Evolutionary conservation across 305 asterid genomes (phyloP).

Genomic region (Ilex paraguariensis): DNA sequence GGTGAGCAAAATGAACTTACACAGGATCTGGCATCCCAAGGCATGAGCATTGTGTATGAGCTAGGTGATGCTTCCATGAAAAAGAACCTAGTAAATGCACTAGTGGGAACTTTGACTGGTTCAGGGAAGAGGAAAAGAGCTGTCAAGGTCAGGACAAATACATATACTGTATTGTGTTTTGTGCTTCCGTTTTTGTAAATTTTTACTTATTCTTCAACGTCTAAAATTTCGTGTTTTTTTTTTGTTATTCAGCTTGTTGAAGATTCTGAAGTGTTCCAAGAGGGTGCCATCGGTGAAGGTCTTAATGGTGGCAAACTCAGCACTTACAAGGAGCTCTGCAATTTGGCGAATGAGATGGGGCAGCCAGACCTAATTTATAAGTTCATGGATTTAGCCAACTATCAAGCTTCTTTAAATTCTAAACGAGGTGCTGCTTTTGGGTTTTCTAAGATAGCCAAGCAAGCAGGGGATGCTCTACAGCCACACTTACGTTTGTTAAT

Average conservation of each 20-base stretch:
- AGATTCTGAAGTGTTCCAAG: conserved; percentile 94
- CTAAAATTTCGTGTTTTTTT: conserved; percentile 8
- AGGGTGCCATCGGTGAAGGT: conserved; percentile 89
- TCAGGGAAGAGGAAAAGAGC: conserved; percentile 99
- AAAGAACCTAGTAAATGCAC: conserved; percentile 89
- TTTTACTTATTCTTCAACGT: conserved; percentile 8
- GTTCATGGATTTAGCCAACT: conserved; percentile 97
- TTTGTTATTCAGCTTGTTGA: conserved; percentile 68
- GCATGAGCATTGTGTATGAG: conserved; percentile 96
- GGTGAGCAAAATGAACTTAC: conserved; percentile 97
- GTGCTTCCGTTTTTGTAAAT: neutral
- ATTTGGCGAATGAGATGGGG: conserved; percentile 99
- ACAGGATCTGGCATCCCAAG: conserved; percentile 99
- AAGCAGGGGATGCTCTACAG: conserved; percentile 94
- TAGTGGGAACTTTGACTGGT: conserved; percentile 96
- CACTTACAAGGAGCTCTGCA: conserved; percentile 98
- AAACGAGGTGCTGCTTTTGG: conserved; percentile 99
- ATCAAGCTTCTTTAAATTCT: conserved; percentile 93
- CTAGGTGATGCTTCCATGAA: conserved; percentile 89
- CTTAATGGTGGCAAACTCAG: conserved; percentile 93
- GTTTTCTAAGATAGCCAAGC: conserved; percentile 97
- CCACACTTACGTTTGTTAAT: conserved; percentile 80
- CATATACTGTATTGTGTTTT: neutral
- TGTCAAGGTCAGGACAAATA: conserved; percentile 59
- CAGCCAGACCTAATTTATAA: conserved; percentile 97